These are phyloP conservation scores for Entomortierella chlamydospora DNA, from an alignment of 192 early-diverging fungal species.

Conservation along the genomic window DNA sequence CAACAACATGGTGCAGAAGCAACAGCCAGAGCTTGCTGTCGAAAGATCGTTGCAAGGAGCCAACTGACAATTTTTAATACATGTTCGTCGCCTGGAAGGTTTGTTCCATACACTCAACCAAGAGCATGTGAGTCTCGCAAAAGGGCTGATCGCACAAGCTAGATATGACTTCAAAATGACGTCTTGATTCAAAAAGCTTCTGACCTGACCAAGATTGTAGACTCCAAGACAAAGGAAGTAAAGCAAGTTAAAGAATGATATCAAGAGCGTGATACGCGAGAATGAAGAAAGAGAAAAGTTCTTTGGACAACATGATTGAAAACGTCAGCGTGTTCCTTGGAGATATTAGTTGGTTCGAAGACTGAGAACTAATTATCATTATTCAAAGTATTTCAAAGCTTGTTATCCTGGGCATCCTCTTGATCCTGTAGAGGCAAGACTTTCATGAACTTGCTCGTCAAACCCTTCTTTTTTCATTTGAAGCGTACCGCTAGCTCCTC, in stretches of 20 bases:
- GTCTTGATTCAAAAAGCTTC: constrained; percentile 64
- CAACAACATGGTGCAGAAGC: constrained; percentile 55
- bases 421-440: too few relatives aligned
- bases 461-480: too few relatives aligned
- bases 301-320: constrained; percentile 78
- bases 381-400: too few relatives aligned
- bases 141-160: constrained; percentile 71
- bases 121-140: constrained; percentile 81
- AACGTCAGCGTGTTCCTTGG: too few relatives aligned
- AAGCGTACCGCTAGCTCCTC: too few relatives aligned
- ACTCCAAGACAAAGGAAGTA: constrained; percentile 65
- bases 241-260: constrained; percentile 77
- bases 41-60: constrained; percentile 71
- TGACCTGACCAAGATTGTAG: constrained; percentile 72
- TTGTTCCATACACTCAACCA: constrained; percentile 76
- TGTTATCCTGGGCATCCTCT: too few relatives aligned
- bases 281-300: constrained; percentile 72
- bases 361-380: too few relatives aligned
- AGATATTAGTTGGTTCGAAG: too few relatives aligned
- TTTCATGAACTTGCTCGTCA: too few relatives aligned
- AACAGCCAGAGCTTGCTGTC: constrained; percentile 78
- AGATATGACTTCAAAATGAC: constrained; percentile 68
- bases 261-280: constrained; percentile 79
- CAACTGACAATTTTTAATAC: constrained; percentile 73
- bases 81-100: constrained; percentile 72